Conservation (phyloP, 331 rosid species). For the Phaseolus coccineus region DNA sequence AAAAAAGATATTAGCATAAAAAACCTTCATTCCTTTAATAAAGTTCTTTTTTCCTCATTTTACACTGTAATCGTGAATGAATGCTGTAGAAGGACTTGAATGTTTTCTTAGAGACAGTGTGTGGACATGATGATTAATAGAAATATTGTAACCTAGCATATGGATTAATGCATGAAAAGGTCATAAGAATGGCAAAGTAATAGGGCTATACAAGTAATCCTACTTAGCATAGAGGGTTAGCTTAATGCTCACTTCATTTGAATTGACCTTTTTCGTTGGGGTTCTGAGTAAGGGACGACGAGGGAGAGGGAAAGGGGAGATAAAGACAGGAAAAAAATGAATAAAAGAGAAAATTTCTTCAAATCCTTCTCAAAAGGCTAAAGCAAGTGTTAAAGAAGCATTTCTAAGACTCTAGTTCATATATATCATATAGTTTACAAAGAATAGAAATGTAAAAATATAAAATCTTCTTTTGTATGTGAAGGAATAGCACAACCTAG, state of each 20-base stretch:
- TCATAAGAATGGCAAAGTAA: not conserved
- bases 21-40: not conserved
- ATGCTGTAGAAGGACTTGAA: not conserved
- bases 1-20: not conserved
- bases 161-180: not conserved
- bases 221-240: not conserved
- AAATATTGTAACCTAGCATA: not conserved
- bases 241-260: not conserved
- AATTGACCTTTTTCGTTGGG: not conserved
- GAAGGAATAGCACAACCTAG: not conserved
- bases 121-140: slow-evolving; percentile 6
- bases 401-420: slow-evolving; percentile 26
- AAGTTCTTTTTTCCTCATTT: not conserved
- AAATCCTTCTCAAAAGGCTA: not conserved
- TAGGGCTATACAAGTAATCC: slow-evolving; percentile 7
- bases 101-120: not conserved
- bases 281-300: not conserved
- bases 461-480: not conserved
- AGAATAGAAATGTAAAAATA: not conserved
- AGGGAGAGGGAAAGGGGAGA: not conserved
- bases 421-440: not conserved
- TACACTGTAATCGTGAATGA: not conserved
- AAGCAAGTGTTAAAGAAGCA: not conserved
- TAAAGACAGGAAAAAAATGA: not conserved
- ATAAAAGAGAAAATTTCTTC: slow-evolving; percentile 3